Conservation (phyloP, 148 eudicot species). For the Rhododendron ferrugineum region DNA sequence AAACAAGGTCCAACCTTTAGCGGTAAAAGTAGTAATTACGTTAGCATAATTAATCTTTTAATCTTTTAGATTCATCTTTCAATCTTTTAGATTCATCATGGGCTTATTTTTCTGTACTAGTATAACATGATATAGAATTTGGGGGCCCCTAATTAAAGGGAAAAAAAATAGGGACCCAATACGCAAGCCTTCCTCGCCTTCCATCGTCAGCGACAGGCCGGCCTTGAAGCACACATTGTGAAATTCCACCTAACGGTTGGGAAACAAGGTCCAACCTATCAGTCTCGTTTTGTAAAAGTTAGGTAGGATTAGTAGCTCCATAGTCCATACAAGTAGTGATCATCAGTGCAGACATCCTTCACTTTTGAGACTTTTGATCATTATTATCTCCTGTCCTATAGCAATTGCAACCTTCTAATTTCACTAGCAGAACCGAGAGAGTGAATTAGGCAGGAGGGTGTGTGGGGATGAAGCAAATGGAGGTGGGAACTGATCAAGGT, state of each 20-base stretch:
- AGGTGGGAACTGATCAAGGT: background rate
- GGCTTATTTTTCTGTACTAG: too few species aligned
- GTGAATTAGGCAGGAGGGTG: background rate
- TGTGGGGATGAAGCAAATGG: conserved; percentile 13
- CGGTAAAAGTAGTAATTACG: too few species aligned
- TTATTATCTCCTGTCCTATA: background rate
- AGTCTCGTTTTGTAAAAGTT: conserved; percentile 19
- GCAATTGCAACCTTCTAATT: background rate
- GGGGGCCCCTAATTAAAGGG: too few species aligned
- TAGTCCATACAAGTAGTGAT: background rate
- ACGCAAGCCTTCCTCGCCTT: too few species aligned
- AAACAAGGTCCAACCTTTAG: too few species aligned
- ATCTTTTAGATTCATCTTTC: too few species aligned
- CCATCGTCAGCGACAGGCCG: background rate
- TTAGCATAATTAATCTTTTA: too few species aligned
- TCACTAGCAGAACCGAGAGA: background rate
- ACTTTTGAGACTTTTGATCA: background rate
- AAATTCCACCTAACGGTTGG: background rate
- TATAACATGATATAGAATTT: too few species aligned
- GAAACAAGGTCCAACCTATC: background rate
- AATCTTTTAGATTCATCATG: too few species aligned
- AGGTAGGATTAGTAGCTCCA: conserved; percentile 29
- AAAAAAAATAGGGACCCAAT: too few species aligned
- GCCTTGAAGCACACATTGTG: background rate
- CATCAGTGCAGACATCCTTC: background rate